Evolutionary conservation across 2,329 filamentous ascomycete genomes (phyloP).

Genomic region (Lasiodiplodia sp.): DNA sequence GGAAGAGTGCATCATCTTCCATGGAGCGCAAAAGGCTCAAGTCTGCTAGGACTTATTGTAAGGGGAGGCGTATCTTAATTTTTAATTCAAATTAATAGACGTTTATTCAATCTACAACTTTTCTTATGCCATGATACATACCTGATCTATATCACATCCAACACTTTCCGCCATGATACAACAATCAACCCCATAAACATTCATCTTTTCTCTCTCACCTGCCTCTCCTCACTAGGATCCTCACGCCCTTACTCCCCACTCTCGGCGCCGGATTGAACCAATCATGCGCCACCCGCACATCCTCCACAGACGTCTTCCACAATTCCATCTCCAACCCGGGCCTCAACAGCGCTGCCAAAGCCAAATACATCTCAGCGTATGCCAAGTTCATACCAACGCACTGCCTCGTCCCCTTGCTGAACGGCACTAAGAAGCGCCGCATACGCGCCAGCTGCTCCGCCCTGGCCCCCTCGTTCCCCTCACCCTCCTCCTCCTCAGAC

Average conservation of each 20-base stretch:
- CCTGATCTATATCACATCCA: no score
- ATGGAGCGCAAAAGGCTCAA: no score
- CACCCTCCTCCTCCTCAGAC: not conserved
- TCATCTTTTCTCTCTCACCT: not conserved
- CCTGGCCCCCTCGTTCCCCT: not conserved
- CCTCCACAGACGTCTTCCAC: conserved; percentile 39
- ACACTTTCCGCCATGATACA: no score
- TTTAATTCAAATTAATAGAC: no score
- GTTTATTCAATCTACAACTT: no score
- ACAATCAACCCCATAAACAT: no score
- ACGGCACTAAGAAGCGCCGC: conserved; percentile 42
- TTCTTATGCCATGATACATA: no score
- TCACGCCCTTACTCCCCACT: conserved; percentile 37
- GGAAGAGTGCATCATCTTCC: no score
- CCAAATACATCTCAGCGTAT: conserved; percentile 38
- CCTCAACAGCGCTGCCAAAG: conserved; percentile 36
- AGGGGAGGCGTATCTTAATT: no score
- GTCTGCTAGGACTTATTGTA: no score
- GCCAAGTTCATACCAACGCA: conserved; percentile 51
- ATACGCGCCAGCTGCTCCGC: not conserved
- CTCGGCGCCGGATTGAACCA: conserved; percentile 39
- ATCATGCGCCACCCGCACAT: conserved; percentile 39
- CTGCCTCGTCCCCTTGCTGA: conserved; percentile 47
- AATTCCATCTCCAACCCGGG: conserved; percentile 35
- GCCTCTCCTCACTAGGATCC: conserved; percentile 27